Evolutionary conservation across 2,329 filamentous ascomycete genomes (phyloP).

Genomic region (Verticillium longisporum): DNA sequence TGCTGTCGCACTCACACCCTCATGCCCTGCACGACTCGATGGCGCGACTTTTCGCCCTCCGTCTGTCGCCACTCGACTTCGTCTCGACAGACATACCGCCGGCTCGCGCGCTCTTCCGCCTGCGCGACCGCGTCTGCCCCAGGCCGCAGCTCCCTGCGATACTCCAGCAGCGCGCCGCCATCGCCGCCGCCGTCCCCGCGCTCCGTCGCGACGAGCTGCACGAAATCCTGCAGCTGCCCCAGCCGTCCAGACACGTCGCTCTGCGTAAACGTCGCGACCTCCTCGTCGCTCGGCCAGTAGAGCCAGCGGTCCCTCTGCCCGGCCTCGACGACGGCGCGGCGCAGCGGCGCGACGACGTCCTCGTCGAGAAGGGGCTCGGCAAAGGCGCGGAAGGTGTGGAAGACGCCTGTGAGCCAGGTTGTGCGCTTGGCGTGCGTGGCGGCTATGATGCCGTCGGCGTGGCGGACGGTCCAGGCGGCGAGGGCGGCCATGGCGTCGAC

Average conservation of each 20-base stretch:
- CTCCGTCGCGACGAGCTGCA: not conserved
- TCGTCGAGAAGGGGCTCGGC: conserved; percentile 32
- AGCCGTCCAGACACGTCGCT: conserved; percentile 5
- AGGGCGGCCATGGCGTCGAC: conserved; percentile 49
- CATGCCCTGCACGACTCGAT: not conserved
- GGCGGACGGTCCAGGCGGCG: conserved; percentile 50
- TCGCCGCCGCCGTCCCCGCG: not conserved
- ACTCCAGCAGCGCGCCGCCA: not conserved
- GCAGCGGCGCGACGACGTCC: conserved; percentile 22
- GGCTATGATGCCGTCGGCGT: conserved; percentile 25
- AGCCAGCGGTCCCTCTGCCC: conserved; percentile 14
- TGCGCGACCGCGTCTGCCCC: not conserved
- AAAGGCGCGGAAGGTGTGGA: conserved; percentile 42
- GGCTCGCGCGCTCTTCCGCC: not conserved
- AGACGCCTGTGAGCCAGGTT: conserved; percentile 19
- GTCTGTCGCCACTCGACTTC: not conserved
- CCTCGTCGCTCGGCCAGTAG: conserved; percentile 31
- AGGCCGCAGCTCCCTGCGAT: not conserved
- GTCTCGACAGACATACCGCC: not conserved
- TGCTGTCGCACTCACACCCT: not conserved
- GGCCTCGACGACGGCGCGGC: conserved; percentile 17
- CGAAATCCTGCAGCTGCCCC: conserved; percentile 1
- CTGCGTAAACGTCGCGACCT: conserved; percentile 25
- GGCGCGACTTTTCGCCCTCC: not conserved
- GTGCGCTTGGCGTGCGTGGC: conserved; percentile 9